Percentiles rank a stretch among this genome's conserved stretches.
These are phyloP conservation scores for Tuber umbilicatum DNA, from an alignment of 495 filamentous ascomycete species.

Conservation along the genomic window DNA sequence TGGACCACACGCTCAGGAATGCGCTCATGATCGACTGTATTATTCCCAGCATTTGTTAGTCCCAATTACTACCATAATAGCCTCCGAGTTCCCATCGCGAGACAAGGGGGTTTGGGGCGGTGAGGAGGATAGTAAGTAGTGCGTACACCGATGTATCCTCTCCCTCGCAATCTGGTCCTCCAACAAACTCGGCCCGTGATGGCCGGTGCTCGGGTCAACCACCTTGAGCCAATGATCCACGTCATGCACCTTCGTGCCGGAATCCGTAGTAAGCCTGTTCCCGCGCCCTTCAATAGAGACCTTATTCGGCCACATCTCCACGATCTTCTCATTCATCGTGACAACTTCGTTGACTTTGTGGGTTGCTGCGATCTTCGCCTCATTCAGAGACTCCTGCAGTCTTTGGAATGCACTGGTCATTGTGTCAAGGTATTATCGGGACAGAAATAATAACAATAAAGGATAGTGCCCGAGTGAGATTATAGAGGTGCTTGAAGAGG, in stretches of 20 bases:
- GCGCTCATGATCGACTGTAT: slow-evolving; percentile 70
- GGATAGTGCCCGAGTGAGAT: neutral
- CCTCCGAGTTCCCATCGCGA: too few relatives aligned
- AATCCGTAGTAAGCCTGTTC: slow-evolving; percentile 63
- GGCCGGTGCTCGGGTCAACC: slow-evolving; percentile 47
- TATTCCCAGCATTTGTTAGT: slow-evolving; percentile 8
- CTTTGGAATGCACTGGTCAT: slow-evolving; percentile 36
- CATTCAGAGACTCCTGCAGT: slow-evolving; percentile 33
- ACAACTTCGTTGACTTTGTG: slow-evolving; percentile 34
- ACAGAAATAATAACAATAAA: neutral
- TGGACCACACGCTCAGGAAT: slow-evolving; percentile 88
- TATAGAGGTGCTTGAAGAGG: neutral
- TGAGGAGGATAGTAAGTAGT: slow-evolving; percentile 15
- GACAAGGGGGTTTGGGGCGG: neutral
- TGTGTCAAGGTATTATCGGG: neutral
- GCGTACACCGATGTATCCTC: slow-evolving; percentile 51
- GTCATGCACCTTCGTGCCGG: slow-evolving; percentile 65
- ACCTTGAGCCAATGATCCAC: slow-evolving; percentile 75
- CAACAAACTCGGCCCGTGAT: slow-evolving; percentile 66
- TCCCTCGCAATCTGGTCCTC: slow-evolving; percentile 76
- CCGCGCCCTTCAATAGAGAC: slow-evolving; percentile 17
- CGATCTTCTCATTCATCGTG: slow-evolving; percentile 41
- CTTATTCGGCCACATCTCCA: slow-evolving; percentile 40
- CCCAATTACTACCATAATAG: neutral
- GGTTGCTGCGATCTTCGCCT: slow-evolving; percentile 32